A percentile compares a stretch with the other conserved stretches of the same genome.
These are phyloP conservation scores for Jatropha multifida DNA, from an alignment of 441 rosid species.

Conservation along the genomic window DNA sequence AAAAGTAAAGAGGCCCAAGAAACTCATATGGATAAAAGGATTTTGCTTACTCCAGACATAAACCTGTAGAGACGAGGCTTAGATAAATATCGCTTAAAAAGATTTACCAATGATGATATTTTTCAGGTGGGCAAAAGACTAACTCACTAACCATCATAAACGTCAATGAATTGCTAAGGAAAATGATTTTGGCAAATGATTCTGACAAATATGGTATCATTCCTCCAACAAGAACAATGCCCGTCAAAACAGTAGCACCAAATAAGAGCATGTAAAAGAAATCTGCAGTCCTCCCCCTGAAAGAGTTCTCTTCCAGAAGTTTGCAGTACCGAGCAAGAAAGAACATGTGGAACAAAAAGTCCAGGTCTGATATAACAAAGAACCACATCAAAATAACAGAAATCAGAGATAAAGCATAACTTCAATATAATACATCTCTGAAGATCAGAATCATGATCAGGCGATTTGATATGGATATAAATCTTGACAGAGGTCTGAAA, in stretches of 20 bases:
- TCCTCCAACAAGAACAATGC: conserved; percentile 90
- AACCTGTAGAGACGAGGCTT: conserved; percentile 49
- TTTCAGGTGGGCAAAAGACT: conserved; percentile 15
- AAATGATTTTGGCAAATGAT: conserved; percentile 91
- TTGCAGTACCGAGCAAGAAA: conserved; percentile 99
- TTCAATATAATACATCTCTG: conserved; percentile 7
- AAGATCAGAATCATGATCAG: conserved; percentile 6
- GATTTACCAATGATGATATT: conserved; percentile 16
- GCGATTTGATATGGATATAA: conserved; percentile 1
- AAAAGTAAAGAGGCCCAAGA: conserved; percentile 93
- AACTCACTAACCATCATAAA: conserved; percentile 87
- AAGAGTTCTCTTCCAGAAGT: conserved; percentile 98
- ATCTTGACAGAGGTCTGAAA: not conserved
- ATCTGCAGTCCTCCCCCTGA: conserved; percentile 98
- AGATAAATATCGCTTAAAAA: conserved; percentile 9
- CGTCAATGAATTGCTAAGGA: conserved; percentile 98
- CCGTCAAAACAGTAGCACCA: conserved; percentile 87
- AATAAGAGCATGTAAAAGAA: conserved; percentile 97
- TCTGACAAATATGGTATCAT: conserved; percentile 93
- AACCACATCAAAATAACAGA: conserved; percentile 20
- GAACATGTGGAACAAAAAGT: conserved; percentile 99
- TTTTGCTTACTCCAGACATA: conserved; percentile 99
- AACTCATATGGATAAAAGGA: conserved; percentile 98
- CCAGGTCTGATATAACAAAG: conserved; percentile 64
- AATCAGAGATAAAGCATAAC: not conserved